Evolutionary conservation across 441 rosid species (phyloP).

Genomic region (Hypseocharis bilobata): DNA sequence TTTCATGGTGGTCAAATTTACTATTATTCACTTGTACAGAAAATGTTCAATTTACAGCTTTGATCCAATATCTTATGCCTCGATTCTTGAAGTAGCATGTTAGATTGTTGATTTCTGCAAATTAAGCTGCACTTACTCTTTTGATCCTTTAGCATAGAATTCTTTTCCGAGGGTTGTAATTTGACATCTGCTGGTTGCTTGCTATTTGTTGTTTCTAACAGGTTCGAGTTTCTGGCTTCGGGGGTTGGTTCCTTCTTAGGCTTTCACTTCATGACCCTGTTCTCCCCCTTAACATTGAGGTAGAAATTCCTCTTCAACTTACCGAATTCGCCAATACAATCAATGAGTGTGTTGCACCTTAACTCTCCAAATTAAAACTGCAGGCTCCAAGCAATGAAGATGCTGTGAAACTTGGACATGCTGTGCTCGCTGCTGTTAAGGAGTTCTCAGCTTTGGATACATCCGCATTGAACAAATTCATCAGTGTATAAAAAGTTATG

Average conservation of each 20-base stretch:
- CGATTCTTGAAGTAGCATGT: neutral
- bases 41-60: no score
- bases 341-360: slow-evolving; percentile 4
- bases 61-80: neutral
- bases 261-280: slow-evolving; percentile 96
- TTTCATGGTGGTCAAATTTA: neutral
- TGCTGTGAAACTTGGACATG: slow-evolving; percentile 61
- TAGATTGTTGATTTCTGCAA: neutral
- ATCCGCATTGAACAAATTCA: slow-evolving; percentile 58
- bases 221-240: slow-evolving; percentile 83
- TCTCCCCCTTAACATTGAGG: slow-evolving; percentile 98
- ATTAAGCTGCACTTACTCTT: no score
- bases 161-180: neutral
- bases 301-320: slow-evolving; percentile 20
- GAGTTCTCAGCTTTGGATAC: slow-evolving; percentile 76
- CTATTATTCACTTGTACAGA: no score
- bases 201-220: slow-evolving; percentile 19
- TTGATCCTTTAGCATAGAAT: neutral
- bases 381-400: slow-evolving; percentile 73
- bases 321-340: neutral
- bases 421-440: slow-evolving; percentile 52
- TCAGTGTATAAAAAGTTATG: slow-evolving; percentile 30
- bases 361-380: neutral
- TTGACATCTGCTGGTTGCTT: neutral
- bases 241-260: slow-evolving; percentile 98